phyloP scores from a whole-genome alignment of 2,329 filamentous ascomycete species.

The Aschersonia sp. region DNA sequence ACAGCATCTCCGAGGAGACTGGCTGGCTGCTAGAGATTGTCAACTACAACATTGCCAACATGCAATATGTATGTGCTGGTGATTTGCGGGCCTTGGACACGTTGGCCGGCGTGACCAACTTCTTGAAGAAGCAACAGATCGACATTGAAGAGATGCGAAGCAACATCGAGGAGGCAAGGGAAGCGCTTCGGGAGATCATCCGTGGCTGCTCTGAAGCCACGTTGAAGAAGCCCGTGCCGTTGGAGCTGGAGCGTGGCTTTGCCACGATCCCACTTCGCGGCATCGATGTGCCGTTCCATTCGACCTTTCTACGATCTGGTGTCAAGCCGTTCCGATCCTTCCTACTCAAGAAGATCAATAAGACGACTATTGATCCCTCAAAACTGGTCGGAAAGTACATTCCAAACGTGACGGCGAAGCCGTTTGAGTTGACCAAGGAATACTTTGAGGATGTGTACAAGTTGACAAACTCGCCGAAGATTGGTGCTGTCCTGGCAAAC shows the following conservation, averaged over 20 bases:
- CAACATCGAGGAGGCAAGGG: conserved; percentile 82
- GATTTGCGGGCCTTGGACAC: conserved; percentile 59
- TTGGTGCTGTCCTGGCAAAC: conserved; percentile 71
- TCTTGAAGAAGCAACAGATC: conserved; percentile 90
- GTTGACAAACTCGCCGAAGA: conserved; percentile 71
- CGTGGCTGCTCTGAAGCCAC: conserved; percentile 76
- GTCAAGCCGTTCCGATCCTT: conserved; percentile 99
- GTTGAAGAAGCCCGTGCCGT: conserved; percentile 70
- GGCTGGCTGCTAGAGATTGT: conserved; percentile 97
- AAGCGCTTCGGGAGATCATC: conserved; percentile 82
- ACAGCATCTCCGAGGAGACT: conserved; percentile 86
- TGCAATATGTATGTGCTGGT: conserved; percentile 61
- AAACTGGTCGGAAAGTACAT: conserved; percentile 99
- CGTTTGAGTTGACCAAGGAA: conserved; percentile 91
- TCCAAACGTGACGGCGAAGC: conserved; percentile 91
- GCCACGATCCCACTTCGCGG: conserved; percentile 93
- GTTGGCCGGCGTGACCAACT: conserved; percentile 74
- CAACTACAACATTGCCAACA: conserved; percentile 78
- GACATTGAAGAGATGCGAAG: conserved; percentile 90
- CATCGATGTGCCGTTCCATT: conserved; percentile 98
- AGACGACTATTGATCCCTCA: conserved; percentile 92
- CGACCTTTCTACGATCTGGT: conserved; percentile 90
- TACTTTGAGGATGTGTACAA: conserved; percentile 99
- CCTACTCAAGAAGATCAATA: conserved; percentile 99
- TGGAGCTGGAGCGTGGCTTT: conserved; percentile 87